Base-by-base conservation (phyloP, 352 stramenopile genomes). In the Phytophthora aleatoria region DNA sequence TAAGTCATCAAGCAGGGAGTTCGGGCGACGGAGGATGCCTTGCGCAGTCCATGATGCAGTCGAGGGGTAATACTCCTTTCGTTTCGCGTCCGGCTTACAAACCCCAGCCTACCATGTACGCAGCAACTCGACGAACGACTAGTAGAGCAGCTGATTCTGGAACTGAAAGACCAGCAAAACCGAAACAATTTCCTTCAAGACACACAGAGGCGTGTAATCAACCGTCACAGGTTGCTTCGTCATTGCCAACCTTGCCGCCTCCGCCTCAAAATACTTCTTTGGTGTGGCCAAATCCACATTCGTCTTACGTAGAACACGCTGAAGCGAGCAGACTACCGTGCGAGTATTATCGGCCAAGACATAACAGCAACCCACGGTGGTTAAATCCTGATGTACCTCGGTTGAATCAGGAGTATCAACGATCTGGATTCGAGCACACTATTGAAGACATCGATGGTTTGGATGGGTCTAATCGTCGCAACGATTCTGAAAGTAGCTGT, bases 41-140 rank as follows among this genome's bases (percentile, higher is more conserved):
- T 42, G 67, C 78, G n/a, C 73, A 78, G 47, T 83, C 67, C 27
- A 69, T 71, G 15, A 86, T 26, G 24, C 26, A 76, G 15, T 60
- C 67, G 3, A 48, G 68, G 8, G 48, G 57, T 7, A 30, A 30
- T 8, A 24, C 31, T 0, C 26, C 42, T 31, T 50, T 31, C 5
- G 50, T 71, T 27, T 33, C 48, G 50, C 68, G 50, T 27, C 20
- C 9, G 20, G 48, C 54, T 47, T 65, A 48, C 55, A 54, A 27
- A 31, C 35, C 49, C 12, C n/a, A n/a, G 35, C 16, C n/a, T 44
- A 12, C 13, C 16, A 24, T 36, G 11, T 28, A 11, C 24, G 16
- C 13, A 56, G 5, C 28, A 47, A 27, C 24, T 38, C 13, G 20
- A 47, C 20, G 20, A 20, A 20, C 20, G 20, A 20, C 20, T 20